Base-by-base conservation (phyloP, 139 green algal species). In the Micromonas pusilla region DNA sequence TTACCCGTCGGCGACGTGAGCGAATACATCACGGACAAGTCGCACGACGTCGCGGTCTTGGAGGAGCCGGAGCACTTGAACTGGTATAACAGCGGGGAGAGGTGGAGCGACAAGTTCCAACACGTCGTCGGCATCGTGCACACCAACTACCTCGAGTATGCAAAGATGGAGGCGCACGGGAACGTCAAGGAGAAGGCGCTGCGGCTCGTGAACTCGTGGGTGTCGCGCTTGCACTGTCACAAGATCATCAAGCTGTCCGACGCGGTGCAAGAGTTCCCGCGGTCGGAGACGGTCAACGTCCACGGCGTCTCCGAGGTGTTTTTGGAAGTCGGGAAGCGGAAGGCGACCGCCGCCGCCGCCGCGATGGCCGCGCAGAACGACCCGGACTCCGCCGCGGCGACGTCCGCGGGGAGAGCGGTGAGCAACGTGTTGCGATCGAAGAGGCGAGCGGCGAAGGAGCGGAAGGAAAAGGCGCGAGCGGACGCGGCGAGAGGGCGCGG, bases 121-220 rank as follows among this genome's bases (percentile, higher is more conserved):
- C 92, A 98, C 81, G 96, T 99, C 39, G 96, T 96, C 2, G 96
- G 92, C 28, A 89, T 99, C 63, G 92, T 98, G 83, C 96, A 99
- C 89, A 99, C 96, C 72, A 99, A 99, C 87, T 99, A 99, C 86
- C 87, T 98, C 65, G 96, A 99, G 85, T 99, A 99, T 78, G 95
- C 89, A 1, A 85, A 73, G 0, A 78, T 91, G 6, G 92, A 96
- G 84, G 87, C 92, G 62, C 78, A 87, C 16, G 92, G 92, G 2
- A 34, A 83, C 13, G 30, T 94, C 20, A 95, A 94, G 81, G 88
- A 89, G 76, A 64, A 79, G 30, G 30, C 91, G 57, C 82, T 97
- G 71, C 70, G 78, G 26, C 73, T 84, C 70, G 66, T 97, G 73
- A 98, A 98, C 86, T 84, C 77, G 38, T 83, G 85, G 85, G 86